These are phyloP conservation scores for Teratosphaeria zuluensis DNA, from an alignment of 2,329 filamentous ascomycete genomes.

Conservation along the genomic window DNA sequence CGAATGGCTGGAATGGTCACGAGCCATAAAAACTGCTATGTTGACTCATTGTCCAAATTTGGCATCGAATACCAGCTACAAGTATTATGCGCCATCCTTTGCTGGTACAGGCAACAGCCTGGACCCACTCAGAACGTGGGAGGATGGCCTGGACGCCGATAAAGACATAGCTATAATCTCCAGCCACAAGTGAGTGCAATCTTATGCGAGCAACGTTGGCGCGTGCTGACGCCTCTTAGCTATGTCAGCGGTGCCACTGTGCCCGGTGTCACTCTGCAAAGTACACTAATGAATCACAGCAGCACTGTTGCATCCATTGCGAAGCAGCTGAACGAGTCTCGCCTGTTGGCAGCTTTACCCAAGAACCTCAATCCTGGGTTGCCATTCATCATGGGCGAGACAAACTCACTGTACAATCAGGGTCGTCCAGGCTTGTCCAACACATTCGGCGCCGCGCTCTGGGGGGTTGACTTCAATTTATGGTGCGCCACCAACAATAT, in stretches of 20 bases:
- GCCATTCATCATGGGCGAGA: constrained; percentile 51
- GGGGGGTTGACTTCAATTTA: constrained; percentile 54
- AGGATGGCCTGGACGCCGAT: constrained; percentile 43
- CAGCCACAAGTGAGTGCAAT: constrained; percentile 46
- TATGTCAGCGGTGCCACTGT: constrained; percentile 52
- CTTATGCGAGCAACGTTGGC: not conserved
- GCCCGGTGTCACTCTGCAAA: constrained; percentile 53
- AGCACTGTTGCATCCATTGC: constrained; percentile 41
- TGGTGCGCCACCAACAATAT: constrained; percentile 48
- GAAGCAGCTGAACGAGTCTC: constrained; percentile 40
- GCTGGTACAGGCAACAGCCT: constrained; percentile 44
- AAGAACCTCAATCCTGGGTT: constrained; percentile 23
- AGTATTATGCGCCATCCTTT: constrained; percentile 51
- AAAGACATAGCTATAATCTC: constrained; percentile 45
- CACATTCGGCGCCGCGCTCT: constrained; percentile 56
- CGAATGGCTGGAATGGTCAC: constrained; percentile 50
- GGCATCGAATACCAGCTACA: constrained; percentile 31
- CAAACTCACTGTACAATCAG: constrained; percentile 54
- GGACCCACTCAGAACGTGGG: constrained; percentile 42
- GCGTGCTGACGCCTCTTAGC: constrained; percentile 28
- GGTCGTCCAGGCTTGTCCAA: constrained; percentile 53
- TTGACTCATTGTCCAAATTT: constrained; percentile 43
- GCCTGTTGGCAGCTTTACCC: constrained; percentile 29
- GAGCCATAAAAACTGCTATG: constrained; percentile 39
- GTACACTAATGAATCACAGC: constrained; percentile 55